These are phyloP conservation scores for Lasiodiplodia sp. DNA, from an alignment of 2,329 filamentous ascomycete genomes.

Conservation along the genomic window DNA sequence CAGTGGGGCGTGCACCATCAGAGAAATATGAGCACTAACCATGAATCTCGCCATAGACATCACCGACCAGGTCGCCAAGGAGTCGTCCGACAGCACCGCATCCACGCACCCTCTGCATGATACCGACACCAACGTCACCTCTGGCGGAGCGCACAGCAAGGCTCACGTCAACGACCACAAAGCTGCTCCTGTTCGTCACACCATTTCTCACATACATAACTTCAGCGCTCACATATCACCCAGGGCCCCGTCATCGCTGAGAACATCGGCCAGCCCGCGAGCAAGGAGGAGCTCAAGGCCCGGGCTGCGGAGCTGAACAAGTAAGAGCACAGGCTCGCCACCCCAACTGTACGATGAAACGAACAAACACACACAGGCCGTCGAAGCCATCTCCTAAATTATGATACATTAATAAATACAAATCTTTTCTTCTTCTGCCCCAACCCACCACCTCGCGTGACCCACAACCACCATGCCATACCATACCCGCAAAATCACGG, in stretches of 20 bases:
- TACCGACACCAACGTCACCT: constrained; percentile 42
- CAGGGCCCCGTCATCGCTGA: constrained; percentile 56
- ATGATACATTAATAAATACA: background rate
- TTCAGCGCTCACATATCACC: constrained; percentile 1
- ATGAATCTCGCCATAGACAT: constrained; percentile 42
- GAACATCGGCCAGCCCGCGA: constrained; percentile 53
- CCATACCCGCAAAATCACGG: constrained; percentile 36
- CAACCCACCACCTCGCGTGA: constrained; percentile 35
- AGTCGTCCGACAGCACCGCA: constrained; percentile 52
- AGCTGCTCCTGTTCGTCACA: constrained; percentile 48
- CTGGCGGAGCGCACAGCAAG: constrained; percentile 39
- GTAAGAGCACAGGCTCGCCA: constrained; percentile 35
- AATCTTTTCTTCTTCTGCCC: background rate
- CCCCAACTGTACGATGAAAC: constrained; percentile 5
- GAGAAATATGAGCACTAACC: background rate
- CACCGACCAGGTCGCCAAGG: constrained; percentile 55
- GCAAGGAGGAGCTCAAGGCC: constrained; percentile 59
- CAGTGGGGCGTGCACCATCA: background rate
- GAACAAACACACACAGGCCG: constrained; percentile 1
- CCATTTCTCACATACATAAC: too few species aligned
- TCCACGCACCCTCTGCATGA: constrained; percentile 44
- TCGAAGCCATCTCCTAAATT: background rate
- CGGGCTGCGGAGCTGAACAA: constrained; percentile 60
- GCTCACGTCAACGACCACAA: constrained; percentile 47
- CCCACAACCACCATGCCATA: background rate